phyloP scores from a whole-genome alignment of 257 asterid genomes.

The Echites panduratus region DNA sequence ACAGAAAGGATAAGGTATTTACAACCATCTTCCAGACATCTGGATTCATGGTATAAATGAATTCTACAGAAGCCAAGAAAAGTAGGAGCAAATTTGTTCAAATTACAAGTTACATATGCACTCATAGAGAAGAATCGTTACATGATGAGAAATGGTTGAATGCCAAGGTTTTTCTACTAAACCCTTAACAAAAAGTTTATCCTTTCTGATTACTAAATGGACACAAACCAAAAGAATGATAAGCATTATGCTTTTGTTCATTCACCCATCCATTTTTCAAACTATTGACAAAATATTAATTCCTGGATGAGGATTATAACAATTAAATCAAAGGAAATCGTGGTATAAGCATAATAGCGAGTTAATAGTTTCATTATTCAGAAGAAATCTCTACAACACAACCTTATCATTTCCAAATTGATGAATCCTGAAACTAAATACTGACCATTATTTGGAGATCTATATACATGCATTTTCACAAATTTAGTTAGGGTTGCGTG shows the following conservation, averaged over 20 bases:
- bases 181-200: not conserved
- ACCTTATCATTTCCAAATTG: not conserved
- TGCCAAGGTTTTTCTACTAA: not conserved
- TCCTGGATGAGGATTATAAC: not conserved
- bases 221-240: not conserved
- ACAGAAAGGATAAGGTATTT: not conserved
- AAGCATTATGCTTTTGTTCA: not conserved
- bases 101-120: not conserved
- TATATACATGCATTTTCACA: not conserved
- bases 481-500: not conserved
- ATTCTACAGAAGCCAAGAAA: not conserved
- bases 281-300: not conserved
- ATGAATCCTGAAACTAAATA: not conserved
- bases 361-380: not conserved
- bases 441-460: not conserved
- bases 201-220: not conserved
- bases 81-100: not conserved
- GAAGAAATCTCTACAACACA: not conserved
- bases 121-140: not conserved
- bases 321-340: not conserved
- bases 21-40: not conserved
- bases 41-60: not conserved
- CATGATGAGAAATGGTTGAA: not conserved
- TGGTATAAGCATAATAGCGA: not conserved
- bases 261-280: not conserved